Conservation (phyloP, 495 filamentous ascomycete genomes). For the Talaromyces proteolyticus region DNA sequence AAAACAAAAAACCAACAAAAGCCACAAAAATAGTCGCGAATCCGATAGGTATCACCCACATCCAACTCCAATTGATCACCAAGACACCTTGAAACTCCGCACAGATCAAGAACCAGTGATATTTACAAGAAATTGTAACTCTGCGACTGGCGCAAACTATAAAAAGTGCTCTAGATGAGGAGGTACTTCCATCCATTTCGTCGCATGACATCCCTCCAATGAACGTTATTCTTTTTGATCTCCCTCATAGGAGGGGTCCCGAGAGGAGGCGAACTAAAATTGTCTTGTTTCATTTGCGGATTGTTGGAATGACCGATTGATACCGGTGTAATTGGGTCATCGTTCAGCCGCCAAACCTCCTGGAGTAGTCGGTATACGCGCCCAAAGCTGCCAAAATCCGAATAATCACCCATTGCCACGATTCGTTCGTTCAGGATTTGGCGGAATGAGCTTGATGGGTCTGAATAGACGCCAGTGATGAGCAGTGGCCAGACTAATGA, state of each 20-base stretch:
- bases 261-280: slow-evolving; percentile 12
- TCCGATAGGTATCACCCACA: background rate
- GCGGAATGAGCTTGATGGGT: slow-evolving; percentile 66
- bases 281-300: slow-evolving; percentile 16
- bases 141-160: background rate
- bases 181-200: slow-evolving; percentile 89
- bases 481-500: slow-evolving; percentile 91
- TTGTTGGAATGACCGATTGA: slow-evolving; percentile 20
- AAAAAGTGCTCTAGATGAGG: slow-evolving; percentile 57
- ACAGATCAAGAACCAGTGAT: background rate
- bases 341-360: slow-evolving; percentile 75
- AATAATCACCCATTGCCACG: slow-evolving; percentile 49
- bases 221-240: slow-evolving; percentile 57
- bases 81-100: background rate
- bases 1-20: background rate
- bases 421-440: slow-evolving; percentile 63
- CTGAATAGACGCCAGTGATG: slow-evolving; percentile 71
- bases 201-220: slow-evolving; percentile 94
- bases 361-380: slow-evolving; percentile 71
- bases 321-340: slow-evolving; percentile 37
- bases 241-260: slow-evolving; percentile 7
- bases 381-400: slow-evolving; percentile 80
- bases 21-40: too few relatives aligned
- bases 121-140: background rate
- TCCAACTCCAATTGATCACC: background rate